Evolutionary conservation across 129 eudicot genomes (phyloP).

Genomic region (Tanacetum coccineum): DNA sequence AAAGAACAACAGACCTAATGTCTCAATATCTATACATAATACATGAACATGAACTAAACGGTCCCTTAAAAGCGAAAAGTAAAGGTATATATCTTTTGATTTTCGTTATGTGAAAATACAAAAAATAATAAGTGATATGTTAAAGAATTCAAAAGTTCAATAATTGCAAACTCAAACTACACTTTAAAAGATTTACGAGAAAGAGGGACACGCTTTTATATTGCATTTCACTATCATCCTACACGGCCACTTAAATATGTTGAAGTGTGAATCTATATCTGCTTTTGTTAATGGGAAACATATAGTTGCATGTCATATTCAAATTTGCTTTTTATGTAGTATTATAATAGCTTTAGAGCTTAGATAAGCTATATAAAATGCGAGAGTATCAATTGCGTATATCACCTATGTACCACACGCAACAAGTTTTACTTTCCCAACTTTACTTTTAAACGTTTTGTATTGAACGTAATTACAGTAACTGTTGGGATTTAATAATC

Average conservation of each 20-base stretch:
- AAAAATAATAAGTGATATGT: neutral
- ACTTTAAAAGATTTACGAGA: neutral
- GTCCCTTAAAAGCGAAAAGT: no score
- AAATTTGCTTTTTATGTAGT: neutral
- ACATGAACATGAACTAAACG: no score
- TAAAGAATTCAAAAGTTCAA: neutral
- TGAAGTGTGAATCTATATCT: slow-evolving; percentile 11
- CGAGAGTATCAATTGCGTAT: neutral
- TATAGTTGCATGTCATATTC: neutral
- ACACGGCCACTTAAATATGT: slow-evolving; percentile 9
- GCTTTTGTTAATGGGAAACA: slow-evolving; percentile 16
- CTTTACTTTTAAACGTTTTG: neutral
- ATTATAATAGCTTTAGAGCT: neutral
- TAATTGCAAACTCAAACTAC: neutral
- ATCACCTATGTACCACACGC: neutral
- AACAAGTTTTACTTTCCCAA: neutral
- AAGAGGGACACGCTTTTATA: slow-evolving; percentile 1
- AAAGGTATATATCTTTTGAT: neutral
- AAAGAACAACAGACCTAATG: no score
- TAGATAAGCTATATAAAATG: slow-evolving; percentile 15
- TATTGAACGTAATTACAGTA: neutral
- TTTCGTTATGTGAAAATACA: neutral
- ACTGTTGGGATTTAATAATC: no score
- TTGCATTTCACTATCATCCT: slow-evolving; percentile 20
- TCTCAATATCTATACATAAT: no score